Conservation (phyloP, 2,329 filamentous ascomycete genomes). For the Diaporthe humulicola region DNA sequence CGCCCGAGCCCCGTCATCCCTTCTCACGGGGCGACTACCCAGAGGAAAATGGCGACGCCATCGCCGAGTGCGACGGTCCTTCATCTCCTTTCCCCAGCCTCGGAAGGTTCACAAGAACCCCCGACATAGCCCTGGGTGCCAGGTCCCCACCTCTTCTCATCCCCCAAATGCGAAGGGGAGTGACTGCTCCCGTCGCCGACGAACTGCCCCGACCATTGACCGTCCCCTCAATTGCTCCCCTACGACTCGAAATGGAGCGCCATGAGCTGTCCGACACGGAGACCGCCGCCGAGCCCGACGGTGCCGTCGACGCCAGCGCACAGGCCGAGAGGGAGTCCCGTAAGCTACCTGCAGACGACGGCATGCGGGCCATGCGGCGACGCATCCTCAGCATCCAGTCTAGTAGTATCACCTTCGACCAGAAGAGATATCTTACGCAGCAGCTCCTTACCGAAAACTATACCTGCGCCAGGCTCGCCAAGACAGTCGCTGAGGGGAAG, state of each 20-base stretch:
- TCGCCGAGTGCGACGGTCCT: conserved; percentile 42
- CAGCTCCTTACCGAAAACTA: conserved; percentile 79
- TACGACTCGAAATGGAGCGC: conserved; percentile 40
- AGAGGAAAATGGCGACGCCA: conserved; percentile 42
- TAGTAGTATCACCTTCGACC: conserved; percentile 66
- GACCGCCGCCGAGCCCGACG: conserved; percentile 15
- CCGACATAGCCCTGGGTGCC: conserved; percentile 39
- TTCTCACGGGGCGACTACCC: conserved; percentile 32
- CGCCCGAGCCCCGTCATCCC: conserved; percentile 49
- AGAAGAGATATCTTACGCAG: conserved; percentile 82
- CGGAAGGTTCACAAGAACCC: conserved; percentile 42
- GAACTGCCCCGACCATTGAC: conserved; percentile 28
- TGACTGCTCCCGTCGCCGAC: conserved; percentile 14
- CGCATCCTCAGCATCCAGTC: conserved; percentile 79
- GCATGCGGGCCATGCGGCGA: conserved; percentile 76
- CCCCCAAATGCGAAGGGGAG: conserved; percentile 34
- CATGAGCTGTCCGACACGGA: conserved; percentile 40
- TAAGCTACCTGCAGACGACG: conserved; percentile 81
- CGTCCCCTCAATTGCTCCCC: conserved; percentile 25
- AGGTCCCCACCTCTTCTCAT: conserved; percentile 39
- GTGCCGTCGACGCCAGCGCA: conserved; percentile 48
- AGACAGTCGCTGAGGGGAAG: conserved; percentile 27
- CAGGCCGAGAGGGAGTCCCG: conserved; percentile 38
- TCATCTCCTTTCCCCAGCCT: conserved; percentile 35
- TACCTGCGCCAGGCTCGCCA: conserved; percentile 35